A percentile compares a stretch with the other conserved stretches of the same genome.
Evolutionary conservation across 148 eudicot species (phyloP).

Genomic region (Diospyros kaki): DNA sequence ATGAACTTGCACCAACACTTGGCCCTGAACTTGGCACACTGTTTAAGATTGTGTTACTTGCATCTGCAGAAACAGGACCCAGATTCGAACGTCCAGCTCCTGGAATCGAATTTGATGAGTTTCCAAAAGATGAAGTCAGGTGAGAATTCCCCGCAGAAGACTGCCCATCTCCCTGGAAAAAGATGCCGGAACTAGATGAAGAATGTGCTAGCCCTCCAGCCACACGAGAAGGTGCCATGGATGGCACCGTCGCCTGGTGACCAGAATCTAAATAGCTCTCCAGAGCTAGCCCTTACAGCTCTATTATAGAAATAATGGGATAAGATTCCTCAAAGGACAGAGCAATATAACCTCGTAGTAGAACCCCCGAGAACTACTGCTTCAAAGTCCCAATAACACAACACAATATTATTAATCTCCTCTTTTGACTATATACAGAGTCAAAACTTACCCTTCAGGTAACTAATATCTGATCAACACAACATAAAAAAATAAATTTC

Average conservation of each 20-base stretch:
- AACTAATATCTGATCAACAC: constrained; percentile 6
- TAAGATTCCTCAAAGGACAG: neutral
- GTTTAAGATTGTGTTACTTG: constrained; percentile 50
- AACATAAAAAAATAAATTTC: neutral
- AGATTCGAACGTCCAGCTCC: constrained; percentile 49
- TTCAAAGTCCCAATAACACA: neutral
- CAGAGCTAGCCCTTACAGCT: constrained; percentile 42
- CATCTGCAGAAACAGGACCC: constrained; percentile 64
- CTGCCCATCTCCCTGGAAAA: constrained; percentile 76
- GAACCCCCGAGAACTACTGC: neutral
- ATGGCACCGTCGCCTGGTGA: constrained; percentile 50
- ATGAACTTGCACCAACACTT: constrained; percentile 74
- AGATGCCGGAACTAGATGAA: constrained; percentile 81
- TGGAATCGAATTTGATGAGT: constrained; percentile 59
- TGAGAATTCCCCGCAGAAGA: constrained; percentile 66
- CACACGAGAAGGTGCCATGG: constrained; percentile 78
- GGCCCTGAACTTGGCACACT: constrained; percentile 74
- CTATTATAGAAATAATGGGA: constrained; percentile 2
- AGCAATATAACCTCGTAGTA: neutral
- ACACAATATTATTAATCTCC: constrained; percentile 3
- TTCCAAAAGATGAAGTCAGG: constrained; percentile 72
- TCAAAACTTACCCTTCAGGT: neutral
- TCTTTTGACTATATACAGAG: constrained; percentile 3
- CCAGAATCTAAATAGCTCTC: constrained; percentile 55
- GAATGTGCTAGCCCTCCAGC: constrained; percentile 75